Evolutionary conservation across 108 stramenopile genomes (phyloP).

Genomic region (Skeletonema menzelii): DNA sequence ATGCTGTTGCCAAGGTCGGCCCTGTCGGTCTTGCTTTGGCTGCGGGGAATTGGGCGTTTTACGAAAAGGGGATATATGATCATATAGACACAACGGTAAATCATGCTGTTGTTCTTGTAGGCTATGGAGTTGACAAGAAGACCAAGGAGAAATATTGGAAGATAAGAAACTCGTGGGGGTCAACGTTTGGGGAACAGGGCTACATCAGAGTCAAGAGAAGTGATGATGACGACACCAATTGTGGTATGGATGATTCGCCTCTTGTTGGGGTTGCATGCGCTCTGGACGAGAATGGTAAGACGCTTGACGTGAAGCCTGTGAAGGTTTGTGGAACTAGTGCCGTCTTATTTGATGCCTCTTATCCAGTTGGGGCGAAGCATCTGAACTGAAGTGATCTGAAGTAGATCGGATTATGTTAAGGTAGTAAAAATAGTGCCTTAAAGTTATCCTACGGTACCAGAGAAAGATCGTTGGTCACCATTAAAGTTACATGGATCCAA

Average conservation of each 20-base stretch:
- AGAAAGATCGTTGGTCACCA: neutral
- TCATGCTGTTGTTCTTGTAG: constrained; percentile 86
- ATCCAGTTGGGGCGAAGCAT: constrained; percentile 55
- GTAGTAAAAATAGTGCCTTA: neutral
- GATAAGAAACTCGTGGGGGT: constrained; percentile 83
- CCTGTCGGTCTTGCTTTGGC: constrained; percentile 80
- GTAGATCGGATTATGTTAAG: no score
- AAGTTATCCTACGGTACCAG: neutral
- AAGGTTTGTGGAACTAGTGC: constrained; percentile 82
- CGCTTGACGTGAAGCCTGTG: constrained; percentile 38
- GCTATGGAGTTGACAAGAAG: constrained; percentile 77
- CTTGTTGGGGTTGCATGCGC: constrained; percentile 79
- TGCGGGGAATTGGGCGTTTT: constrained; percentile 62
- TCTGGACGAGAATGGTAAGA: constrained; percentile 62
- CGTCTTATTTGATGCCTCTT: constrained; percentile 62
- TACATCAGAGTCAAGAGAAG: constrained; percentile 75
- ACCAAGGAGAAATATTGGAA: constrained; percentile 82
- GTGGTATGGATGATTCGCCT: constrained; percentile 72
- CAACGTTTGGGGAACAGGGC: constrained; percentile 83
- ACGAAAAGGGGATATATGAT: constrained; percentile 61
- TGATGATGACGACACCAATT: constrained; percentile 57
- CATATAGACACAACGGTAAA: constrained; percentile 56
- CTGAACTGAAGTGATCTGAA: neutral
- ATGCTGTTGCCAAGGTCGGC: constrained; percentile 77
- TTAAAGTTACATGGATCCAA: neutral